Evolutionary conservation across 495 filamentous ascomycete genomes (phyloP).

Genomic region (Penicillium simplicissimum): DNA sequence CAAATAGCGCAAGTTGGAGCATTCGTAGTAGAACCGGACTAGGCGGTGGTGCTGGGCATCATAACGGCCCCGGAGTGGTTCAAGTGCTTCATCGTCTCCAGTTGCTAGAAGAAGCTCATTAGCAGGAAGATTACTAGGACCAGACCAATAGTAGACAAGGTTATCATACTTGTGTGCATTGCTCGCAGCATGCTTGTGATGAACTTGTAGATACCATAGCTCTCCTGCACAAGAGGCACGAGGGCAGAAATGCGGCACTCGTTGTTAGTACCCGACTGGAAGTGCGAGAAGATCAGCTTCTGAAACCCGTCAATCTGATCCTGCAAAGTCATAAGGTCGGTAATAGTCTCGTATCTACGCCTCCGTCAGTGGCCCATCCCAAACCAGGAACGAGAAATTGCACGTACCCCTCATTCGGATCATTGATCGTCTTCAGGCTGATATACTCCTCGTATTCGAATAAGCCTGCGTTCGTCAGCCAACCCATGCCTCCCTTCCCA

Average conservation of each 20-base stretch:
- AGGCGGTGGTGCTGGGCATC: conserved; percentile 94
- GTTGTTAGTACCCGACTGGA: conserved; percentile 85
- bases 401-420: conserved; percentile 86
- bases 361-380: conserved; percentile 19
- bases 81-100: conserved; percentile 92
- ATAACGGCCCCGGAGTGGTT: conserved; percentile 82
- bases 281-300: conserved; percentile 96
- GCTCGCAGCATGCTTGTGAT: conserved; percentile 92
- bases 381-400: not conserved
- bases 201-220: conserved; percentile 97
- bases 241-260: conserved; percentile 94
- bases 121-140: not conserved
- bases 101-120: conserved; percentile 58
- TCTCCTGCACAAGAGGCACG: conserved; percentile 92
- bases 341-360: conserved; percentile 86
- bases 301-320: conserved; percentile 98
- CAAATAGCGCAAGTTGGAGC: conserved; percentile 93
- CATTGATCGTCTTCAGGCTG: conserved; percentile 95
- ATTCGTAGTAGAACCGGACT: conserved; percentile 98
- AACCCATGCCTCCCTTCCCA: not conserved
- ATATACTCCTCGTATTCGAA: conserved; percentile 99
- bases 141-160: not conserved
- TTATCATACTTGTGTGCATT: conserved; percentile 85
- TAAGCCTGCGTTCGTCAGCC: conserved; percentile 53
- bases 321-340: conserved; percentile 92